Evolutionary conservation across 129 eudicot species (phyloP), one percentile per base, ranked within the genome.

Genomic region (Artemisia tridentata): DNA sequence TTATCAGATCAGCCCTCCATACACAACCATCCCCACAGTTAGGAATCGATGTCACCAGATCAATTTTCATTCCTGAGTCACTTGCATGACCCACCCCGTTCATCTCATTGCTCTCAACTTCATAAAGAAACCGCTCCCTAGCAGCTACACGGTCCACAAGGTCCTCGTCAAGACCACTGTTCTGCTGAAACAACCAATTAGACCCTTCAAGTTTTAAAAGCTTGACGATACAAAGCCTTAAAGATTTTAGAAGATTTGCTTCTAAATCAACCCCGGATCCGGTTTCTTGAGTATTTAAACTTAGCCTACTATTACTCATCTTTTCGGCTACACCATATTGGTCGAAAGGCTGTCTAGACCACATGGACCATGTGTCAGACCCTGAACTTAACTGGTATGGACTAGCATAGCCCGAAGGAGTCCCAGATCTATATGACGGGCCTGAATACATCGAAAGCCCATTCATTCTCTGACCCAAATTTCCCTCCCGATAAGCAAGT

Each of bases 11-110:
- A 27, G 74, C 75, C 81, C 83, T 77, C 88, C 91, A 93, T n/a
- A 89, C 84, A 75, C 98, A 93, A 45, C 90, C 97, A 65, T 93
- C 98, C 51, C 97, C 98, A 46, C 98, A 93, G 45, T 92, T 80
- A 34, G 98, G 98, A 74, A 89, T 85, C 18, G 96, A 86, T 27
- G 85, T 79, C 29, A 83, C 84, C 61, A 78, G 58, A 67, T 75
- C 79, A 31, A 75, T 75, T 63, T 77, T 77, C 66, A 81, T 81
- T 48, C 75, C 87, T 38, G 87, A 62, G 18, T 84, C 90, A 78
- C 83, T 79, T 4, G 64, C 57, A 52, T 77, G 80, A 31, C 38
- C 65, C 71, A 41, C 55, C 71, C 81, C 77, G 68, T 75, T 84
- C 79, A 83, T 74, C 77, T 81, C 85, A 77, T 78, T 67, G 65